Conservation (phyloP, 805 yeast species). For the Candida berthetii region DNA sequence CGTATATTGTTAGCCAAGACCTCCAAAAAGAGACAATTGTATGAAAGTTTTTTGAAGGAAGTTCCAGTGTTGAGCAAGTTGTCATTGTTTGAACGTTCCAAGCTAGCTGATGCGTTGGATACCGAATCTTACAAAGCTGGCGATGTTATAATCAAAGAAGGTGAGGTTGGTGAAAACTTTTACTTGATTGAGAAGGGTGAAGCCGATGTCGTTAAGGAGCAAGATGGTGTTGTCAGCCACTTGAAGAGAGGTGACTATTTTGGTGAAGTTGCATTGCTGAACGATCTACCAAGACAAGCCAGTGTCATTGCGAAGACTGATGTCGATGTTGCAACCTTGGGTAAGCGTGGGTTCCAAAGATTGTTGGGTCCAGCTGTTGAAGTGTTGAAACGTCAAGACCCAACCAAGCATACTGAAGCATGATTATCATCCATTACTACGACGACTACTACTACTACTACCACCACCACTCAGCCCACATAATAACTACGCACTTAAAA, state of each 20-base stretch:
- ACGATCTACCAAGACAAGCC: conserved; percentile 92
- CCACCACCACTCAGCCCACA: no score
- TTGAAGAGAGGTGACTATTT: conserved; percentile 85
- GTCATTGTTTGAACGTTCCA: conserved; percentile 76
- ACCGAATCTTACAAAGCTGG: conserved; percentile 70
- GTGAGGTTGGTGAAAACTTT: conserved; percentile 76
- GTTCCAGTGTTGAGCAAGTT: conserved; percentile 76
- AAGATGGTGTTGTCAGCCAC: conserved; percentile 52
- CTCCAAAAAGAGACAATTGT: conserved; percentile 82
- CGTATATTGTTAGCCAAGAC: conserved; percentile 88
- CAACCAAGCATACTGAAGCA: conserved; percentile 52
- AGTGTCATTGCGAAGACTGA: conserved; percentile 72
- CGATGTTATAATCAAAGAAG: conserved; percentile 73
- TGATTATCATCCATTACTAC: background rate
- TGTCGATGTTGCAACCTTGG: conserved; percentile 87
- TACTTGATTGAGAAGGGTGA: conserved; percentile 75
- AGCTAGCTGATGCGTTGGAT: conserved; percentile 90
- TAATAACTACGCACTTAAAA: no score
- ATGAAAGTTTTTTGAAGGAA: conserved; percentile 81
- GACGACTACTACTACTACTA: background rate
- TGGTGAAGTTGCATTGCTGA: conserved; percentile 91
- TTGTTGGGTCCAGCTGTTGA: conserved; percentile 92
- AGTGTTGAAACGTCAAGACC: conserved; percentile 80
- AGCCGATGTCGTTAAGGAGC: conserved; percentile 63
- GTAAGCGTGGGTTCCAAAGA: conserved; percentile 89